phyloP scores from a whole-genome alignment of 176 grass and related monocot genomes.

The Oryza coarctata region DNA sequence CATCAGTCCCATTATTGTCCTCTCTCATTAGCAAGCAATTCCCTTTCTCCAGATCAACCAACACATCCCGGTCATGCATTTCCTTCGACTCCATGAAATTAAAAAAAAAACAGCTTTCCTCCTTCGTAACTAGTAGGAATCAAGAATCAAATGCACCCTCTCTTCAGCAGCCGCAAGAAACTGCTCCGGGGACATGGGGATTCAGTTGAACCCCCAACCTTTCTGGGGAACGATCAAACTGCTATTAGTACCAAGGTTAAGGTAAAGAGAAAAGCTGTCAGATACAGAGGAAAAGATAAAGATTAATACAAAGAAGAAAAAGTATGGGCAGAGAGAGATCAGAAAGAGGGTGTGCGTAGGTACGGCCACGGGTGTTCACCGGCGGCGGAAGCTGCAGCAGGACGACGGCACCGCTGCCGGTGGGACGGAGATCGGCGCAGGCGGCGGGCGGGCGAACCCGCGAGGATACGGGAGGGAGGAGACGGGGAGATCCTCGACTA shows the following conservation, averaged over 20 bases:
- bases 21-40: constrained; percentile 7
- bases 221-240: not conserved
- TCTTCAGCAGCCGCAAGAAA: not conserved
- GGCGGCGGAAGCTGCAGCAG: not conserved
- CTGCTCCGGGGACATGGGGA: not conserved
- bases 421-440: not conserved
- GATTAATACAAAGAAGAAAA: not conserved
- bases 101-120: not conserved
- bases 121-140: constrained; percentile 1
- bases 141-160: not conserved
- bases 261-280: not conserved
- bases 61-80: constrained; percentile 21
- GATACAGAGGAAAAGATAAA: not conserved
- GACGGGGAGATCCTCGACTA: not conserved
- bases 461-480: too few relatives aligned
- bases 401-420: not conserved
- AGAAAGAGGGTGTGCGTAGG: not conserved
- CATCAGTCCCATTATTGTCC: not conserved
- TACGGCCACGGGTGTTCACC: not conserved
- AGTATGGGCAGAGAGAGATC: not conserved
- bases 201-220: not conserved
- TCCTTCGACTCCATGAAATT: constrained; percentile 45
- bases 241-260: not conserved
- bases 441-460: too few relatives aligned
- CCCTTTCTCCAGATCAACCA: constrained; percentile 71